phyloP scores from a whole-genome alignment of 2,329 filamentous ascomycete genomes.

The Fusarium bulbicola region DNA sequence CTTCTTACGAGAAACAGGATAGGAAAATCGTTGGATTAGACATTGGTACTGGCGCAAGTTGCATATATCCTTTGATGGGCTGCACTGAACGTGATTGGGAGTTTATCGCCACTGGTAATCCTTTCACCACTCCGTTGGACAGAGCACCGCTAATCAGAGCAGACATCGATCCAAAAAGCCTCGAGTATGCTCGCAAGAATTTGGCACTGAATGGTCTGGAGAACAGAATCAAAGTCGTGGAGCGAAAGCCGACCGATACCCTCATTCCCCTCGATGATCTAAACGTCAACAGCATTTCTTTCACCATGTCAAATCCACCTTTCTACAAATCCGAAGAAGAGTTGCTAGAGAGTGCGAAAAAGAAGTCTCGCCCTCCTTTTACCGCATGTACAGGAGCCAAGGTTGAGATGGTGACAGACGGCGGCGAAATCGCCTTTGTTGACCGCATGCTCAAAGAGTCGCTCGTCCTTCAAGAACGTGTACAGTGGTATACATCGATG shows the following conservation, averaged over 20 bases:
- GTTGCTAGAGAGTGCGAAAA: constrained; percentile 69
- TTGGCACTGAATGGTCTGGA: constrained; percentile 71
- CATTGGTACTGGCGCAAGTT: constrained; percentile 89
- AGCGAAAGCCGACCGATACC: constrained; percentile 58
- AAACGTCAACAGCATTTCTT: constrained; percentile 68
- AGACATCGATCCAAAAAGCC: constrained; percentile 80
- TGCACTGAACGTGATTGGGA: constrained; percentile 77
- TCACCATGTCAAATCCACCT: constrained; percentile 93
- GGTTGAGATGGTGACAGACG: constrained; percentile 84
- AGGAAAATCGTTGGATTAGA: constrained; percentile 77
- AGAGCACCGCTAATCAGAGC: neutral
- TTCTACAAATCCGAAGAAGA: constrained; percentile 85
- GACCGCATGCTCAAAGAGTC: constrained; percentile 76
- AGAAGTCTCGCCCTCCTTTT: constrained; percentile 74
- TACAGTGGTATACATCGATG: constrained; percentile 93
- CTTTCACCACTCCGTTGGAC: no score
- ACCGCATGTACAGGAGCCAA: constrained; percentile 80
- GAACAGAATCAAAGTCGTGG: constrained; percentile 70
- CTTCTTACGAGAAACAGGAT: constrained; percentile 58
- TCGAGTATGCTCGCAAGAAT: constrained; percentile 73
- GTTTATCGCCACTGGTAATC: constrained; percentile 70
- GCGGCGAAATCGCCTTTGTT: constrained; percentile 82
- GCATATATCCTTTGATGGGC: constrained; percentile 88
- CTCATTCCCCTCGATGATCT: constrained; percentile 72
- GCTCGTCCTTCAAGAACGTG: constrained; percentile 62